Conservation (phyloP, 352 stramenopile species). For the Phytophthora megakarya region DNA sequence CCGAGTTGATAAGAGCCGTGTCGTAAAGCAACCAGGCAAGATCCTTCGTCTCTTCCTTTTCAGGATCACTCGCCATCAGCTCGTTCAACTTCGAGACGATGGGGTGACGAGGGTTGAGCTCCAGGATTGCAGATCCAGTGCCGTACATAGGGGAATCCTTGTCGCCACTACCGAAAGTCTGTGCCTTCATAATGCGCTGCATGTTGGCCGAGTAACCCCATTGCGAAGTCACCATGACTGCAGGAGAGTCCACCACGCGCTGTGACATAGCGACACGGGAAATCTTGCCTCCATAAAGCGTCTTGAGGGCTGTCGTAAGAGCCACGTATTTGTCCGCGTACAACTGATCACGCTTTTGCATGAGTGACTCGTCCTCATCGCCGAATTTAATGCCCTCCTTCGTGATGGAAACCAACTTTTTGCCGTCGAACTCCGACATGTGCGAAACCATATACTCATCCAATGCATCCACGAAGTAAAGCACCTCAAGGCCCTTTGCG, state of each 20-base stretch:
- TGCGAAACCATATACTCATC: constrained; percentile 98
- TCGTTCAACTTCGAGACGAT: constrained; percentile 97
- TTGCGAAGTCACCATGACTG: constrained; percentile 96
- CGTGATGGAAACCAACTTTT: constrained; percentile 96
- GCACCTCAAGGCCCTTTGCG: constrained; percentile 97
- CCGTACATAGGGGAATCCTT: constrained; percentile 46
- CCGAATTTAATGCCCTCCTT: constrained; percentile 99
- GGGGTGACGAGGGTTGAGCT: constrained; percentile 99
- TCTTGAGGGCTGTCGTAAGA: constrained; percentile 96
- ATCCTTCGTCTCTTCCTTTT: constrained; percentile 91
- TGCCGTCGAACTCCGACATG: constrained; percentile 93
- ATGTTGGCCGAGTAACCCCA: constrained; percentile 99
- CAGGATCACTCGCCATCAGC: constrained; percentile 58
- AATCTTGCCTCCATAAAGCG: constrained; percentile 95
- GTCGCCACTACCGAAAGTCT: constrained; percentile 94
- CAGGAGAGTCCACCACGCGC: constrained; percentile 92
- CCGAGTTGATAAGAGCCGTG: constrained; percentile 96
- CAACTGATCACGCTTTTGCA: constrained; percentile 94
- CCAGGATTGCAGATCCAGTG: constrained; percentile 92
- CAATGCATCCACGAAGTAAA: constrained; percentile 98
- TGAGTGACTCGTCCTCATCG: constrained; percentile 97
- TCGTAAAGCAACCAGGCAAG: constrained; percentile 98
- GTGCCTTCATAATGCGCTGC: constrained; percentile 99
- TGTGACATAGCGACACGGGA: constrained; percentile 96
- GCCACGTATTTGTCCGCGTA: constrained; percentile 97